Evolutionary conservation across 495 filamentous ascomycete genomes (phyloP), one percentile per base, ranked within the genome.

Genomic region (Podospora pseudoanserina): DNA sequence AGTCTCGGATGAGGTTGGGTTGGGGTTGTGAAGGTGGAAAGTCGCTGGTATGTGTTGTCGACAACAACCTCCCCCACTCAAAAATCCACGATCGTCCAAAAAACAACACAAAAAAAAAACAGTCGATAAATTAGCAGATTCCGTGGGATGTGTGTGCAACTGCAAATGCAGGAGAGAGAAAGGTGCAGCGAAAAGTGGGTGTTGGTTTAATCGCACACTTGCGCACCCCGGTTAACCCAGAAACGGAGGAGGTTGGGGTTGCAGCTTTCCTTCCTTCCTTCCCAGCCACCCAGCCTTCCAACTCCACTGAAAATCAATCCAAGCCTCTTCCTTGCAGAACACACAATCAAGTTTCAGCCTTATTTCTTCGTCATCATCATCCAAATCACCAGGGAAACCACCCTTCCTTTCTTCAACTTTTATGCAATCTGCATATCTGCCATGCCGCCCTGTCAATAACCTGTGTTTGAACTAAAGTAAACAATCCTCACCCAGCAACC

Each of bases 201-300:
- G 65, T 70, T 60, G 69, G 59, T 61, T 61, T 30, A 32, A 28
- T 32, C 30, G 30, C 4, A 4, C 5, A 27, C 23, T 9, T 16
- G 5, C 59, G 39, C 44, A 7, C 16, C 39, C n/a, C 60, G 64
- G 74, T 75, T 75, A 66, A 75, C 75, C 71, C 75, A 72, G 75
- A 75, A 77, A 77, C 75, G 5, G 23, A 58, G 55, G 55, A 58
- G 55, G 55, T 58, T 58, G 55, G 55, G 55, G 9, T 49, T 49
- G 7, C 6, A 7, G 6, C 23, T 58, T 57, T 18, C 20, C 55
- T 1, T 5, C 11, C 53, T 32, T 32, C 3, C 30, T 32, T 39
- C 53, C 6, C 18, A 30, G 11, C 32, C n/a, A 9, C 26, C 63
- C 28, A 32, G 63, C 49, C 44, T 28, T 28, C 39, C 23, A 55